phyloP scores from a whole-genome alignment of 2,329 filamentous ascomycete species.

The Harringtonia aguacate region DNA sequence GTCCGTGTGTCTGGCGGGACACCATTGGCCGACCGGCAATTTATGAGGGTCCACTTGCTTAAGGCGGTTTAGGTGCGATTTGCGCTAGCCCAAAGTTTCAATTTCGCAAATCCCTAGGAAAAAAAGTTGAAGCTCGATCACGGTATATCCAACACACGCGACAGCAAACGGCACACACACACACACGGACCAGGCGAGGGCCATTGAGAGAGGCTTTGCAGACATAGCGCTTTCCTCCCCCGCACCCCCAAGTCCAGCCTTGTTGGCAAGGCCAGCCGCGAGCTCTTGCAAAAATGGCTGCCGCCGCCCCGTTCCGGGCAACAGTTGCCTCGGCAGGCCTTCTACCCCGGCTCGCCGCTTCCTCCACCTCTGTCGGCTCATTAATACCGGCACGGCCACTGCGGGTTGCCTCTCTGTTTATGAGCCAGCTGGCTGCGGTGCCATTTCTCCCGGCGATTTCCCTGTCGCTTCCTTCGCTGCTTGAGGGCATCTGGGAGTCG shows the following conservation, averaged over 20 bases:
- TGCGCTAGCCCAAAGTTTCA: too few species aligned
- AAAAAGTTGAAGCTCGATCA: too few species aligned
- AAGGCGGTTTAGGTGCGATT: conserved; percentile 30
- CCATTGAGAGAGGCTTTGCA: too few species aligned
- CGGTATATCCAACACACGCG: too few species aligned
- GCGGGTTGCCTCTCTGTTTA: conserved; percentile 29
- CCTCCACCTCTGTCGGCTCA: not conserved
- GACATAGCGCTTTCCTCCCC: too few species aligned
- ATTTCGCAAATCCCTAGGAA: too few species aligned
- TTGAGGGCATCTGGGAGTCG: conserved; percentile 85
- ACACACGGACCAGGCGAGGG: too few species aligned
- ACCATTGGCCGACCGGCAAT: conserved; percentile 2
- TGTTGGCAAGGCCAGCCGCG: too few species aligned
- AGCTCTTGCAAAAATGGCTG: too few species aligned
- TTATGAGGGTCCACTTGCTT: not conserved
- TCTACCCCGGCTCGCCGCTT: conserved; percentile 5
- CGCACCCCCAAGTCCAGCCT: too few species aligned
- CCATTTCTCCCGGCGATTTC: conserved; percentile 33
- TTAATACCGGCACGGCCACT: conserved; percentile 5
- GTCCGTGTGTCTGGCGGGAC: conserved; percentile 1
- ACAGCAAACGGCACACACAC: too few species aligned
- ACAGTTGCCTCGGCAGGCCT: conserved; percentile 3
- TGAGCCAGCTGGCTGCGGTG: conserved; percentile 27
- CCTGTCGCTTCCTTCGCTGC: conserved; percentile 45
- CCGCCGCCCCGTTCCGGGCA: conserved; percentile 6